A percentile compares a stretch with the other conserved stretches of the same genome.
Conservation (phyloP, 495 filamentous ascomycete genomes). For the Cercophora sp. region DNA sequence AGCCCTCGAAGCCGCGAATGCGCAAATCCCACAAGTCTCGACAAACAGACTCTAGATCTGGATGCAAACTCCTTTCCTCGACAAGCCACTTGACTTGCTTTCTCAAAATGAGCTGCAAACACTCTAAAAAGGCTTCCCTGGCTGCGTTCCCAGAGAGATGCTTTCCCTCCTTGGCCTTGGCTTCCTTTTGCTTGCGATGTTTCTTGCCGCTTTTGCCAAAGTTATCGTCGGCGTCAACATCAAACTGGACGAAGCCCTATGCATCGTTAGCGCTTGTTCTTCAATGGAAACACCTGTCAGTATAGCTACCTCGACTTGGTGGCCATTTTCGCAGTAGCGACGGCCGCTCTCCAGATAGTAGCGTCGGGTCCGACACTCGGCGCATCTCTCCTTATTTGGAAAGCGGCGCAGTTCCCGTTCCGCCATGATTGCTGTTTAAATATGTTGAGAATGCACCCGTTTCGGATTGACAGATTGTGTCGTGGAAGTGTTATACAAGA, state of each 20-base stretch:
- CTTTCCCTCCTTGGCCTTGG: constrained; percentile 54
- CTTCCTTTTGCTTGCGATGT: constrained; percentile 40
- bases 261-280: no score
- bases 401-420: constrained; percentile 24
- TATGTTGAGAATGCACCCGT: no score
- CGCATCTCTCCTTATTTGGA: constrained; percentile 39
- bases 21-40: constrained; percentile 50
- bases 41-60: constrained; percentile 48
- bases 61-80: constrained; percentile 33
- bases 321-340: constrained; percentile 52
- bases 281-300: no score
- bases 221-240: constrained; percentile 68
- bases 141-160: constrained; percentile 60
- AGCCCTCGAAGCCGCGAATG: constrained; percentile 34
- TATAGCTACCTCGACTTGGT: constrained; percentile 46
- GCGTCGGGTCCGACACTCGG: constrained; percentile 44
- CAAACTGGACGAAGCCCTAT: constrained; percentile 51
- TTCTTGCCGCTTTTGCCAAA: constrained; percentile 60
- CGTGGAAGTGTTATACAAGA: no score
- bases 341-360: constrained; percentile 49
- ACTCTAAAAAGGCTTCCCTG: constrained; percentile 74
- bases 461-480: no score
- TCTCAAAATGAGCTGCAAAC: constrained; percentile 69
- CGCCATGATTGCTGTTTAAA: not conserved
- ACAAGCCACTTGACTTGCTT: constrained; percentile 43